Evolutionary conservation across 2,329 filamentous ascomycete species (phyloP).

Genomic region (Alternaria incomplexa): DNA sequence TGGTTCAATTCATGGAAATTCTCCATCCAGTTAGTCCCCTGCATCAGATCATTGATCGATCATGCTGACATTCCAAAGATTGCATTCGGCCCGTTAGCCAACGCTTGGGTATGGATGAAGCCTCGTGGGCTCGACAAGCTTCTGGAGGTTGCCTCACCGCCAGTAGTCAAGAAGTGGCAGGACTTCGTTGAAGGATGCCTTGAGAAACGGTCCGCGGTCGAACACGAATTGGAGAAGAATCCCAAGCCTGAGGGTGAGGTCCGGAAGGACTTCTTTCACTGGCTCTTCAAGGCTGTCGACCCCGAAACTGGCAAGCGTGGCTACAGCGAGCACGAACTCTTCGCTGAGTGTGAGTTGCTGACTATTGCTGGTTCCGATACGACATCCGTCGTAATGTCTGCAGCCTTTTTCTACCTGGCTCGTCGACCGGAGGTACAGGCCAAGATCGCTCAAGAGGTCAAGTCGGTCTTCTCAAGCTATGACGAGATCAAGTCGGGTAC

Average conservation of each 20-base stretch:
- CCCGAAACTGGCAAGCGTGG: constrained; percentile 46
- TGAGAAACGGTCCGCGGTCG: constrained; percentile 11
- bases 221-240: constrained; percentile 20
- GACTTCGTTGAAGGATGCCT: constrained; percentile 25
- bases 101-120: constrained; percentile 30
- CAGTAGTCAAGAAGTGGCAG: constrained; percentile 20
- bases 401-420: constrained; percentile 28
- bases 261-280: constrained; percentile 51
- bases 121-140: constrained; percentile 29
- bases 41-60: background rate
- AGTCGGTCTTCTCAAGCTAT: constrained; percentile 19
- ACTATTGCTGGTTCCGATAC: constrained; percentile 35
- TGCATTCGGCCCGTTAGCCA: constrained; percentile 7
- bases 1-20: constrained; percentile 24
- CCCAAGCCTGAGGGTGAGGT: constrained; percentile 23
- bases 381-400: constrained; percentile 24
- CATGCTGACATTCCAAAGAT: background rate
- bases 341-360: constrained; percentile 30
- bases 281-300: constrained; percentile 51
- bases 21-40: constrained; percentile 20
- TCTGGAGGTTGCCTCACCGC: constrained; percentile 17
- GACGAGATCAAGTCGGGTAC: constrained; percentile 26
- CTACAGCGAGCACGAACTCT: constrained; percentile 48
- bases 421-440: constrained; percentile 17
- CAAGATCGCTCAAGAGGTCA: constrained; percentile 26